These are phyloP conservation scores for Trifolium fragiferum DNA, from an alignment of 306 rosid genomes.

Conservation along the genomic window DNA sequence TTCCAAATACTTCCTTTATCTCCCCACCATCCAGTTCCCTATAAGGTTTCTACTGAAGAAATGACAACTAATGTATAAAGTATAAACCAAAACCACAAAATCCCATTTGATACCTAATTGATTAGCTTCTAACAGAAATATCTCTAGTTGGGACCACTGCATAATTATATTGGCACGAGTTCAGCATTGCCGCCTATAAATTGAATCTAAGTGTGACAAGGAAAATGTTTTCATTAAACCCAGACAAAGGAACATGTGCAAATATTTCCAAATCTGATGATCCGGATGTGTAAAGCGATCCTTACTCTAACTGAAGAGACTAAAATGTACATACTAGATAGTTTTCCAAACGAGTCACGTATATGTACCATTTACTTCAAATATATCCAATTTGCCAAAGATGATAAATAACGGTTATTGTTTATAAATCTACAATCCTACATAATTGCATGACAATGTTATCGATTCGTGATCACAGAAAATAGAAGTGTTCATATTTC, in stretches of 20 bases:
- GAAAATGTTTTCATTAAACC: slow-evolving; percentile 14
- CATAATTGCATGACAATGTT: neutral
- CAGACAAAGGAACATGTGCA: neutral
- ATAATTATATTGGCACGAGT: neutral
- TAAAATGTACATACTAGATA: slow-evolving; percentile 18
- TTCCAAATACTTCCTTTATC: neutral
- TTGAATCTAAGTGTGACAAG: slow-evolving; percentile 2
- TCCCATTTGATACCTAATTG: slow-evolving; percentile 7
- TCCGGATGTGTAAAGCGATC: neutral
- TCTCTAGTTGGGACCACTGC: slow-evolving; percentile 7
- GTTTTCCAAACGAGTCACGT: slow-evolving; percentile 6
- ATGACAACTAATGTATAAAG: neutral
- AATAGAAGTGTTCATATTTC: neutral
- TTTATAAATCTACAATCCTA: slow-evolving; percentile 8
- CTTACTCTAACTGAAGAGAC: slow-evolving; percentile 8
- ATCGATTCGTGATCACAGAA: neutral
- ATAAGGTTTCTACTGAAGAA: slow-evolving; percentile 6
- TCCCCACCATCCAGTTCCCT: neutral
- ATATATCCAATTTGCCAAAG: neutral
- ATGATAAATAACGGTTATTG: neutral
- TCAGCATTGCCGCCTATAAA: neutral
- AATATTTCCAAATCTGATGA: neutral
- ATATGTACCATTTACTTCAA: neutral
- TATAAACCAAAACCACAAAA: slow-evolving; percentile 26
- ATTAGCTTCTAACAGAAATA: slow-evolving; percentile 5